These are phyloP conservation scores for Cordyceps militaris DNA, from an alignment of 2,329 filamentous ascomycete genomes.

Conservation along the genomic window DNA sequence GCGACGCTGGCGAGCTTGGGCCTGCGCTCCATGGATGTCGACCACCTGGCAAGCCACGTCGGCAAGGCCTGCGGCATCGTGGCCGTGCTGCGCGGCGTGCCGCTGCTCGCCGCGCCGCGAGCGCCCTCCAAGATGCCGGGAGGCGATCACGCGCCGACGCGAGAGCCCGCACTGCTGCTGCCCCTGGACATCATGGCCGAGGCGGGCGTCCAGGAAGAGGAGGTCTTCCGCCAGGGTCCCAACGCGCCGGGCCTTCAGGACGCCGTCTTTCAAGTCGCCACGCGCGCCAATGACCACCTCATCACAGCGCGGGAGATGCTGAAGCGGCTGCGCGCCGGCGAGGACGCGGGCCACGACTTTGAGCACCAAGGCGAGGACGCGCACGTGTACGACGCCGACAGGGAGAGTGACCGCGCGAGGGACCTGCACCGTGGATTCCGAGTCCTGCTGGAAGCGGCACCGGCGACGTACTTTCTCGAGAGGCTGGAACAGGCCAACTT, in stretches of 20 bases:
- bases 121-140: conserved; percentile 38
- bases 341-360: conserved; percentile 76
- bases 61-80: conserved; percentile 89
- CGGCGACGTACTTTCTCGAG: conserved; percentile 71
- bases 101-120: conserved; percentile 71
- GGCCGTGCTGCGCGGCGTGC: conserved; percentile 78
- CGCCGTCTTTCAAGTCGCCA: conserved; percentile 86
- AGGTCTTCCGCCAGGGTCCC: conserved; percentile 74
- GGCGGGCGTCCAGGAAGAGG: conserved; percentile 73
- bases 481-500: conserved; percentile 76
- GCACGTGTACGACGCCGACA: conserved; percentile 38
- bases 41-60: conserved; percentile 91
- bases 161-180: conserved; percentile 58
- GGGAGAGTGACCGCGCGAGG: conserved; percentile 28
- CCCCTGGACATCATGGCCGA: conserved; percentile 88
- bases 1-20: conserved; percentile 74
- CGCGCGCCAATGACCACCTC: conserved; percentile 88
- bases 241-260: conserved; percentile 77
- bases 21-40: conserved; percentile 73
- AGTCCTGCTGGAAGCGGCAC: conserved; percentile 71
- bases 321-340: conserved; percentile 65
- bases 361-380: conserved; percentile 78
- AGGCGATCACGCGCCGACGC: conserved; percentile 31
- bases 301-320: conserved; percentile 93
- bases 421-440: conserved; percentile 61